These are phyloP conservation scores for Saturnispora gosingensis DNA, from an alignment of 805 yeast species.

Conservation along the genomic window DNA sequence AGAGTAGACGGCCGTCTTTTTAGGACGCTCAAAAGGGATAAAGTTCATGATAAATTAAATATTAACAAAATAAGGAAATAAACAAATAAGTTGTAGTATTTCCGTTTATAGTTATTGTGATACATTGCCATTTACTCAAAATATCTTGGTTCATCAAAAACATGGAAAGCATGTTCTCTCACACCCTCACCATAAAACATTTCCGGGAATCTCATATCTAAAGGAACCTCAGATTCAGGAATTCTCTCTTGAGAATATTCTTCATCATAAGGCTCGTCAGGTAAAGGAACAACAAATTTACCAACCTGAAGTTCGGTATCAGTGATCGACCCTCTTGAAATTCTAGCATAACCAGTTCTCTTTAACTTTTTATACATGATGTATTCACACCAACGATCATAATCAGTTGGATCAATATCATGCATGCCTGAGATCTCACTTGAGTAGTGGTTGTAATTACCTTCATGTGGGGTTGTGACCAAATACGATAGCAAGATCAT, in stretches of 20 bases:
- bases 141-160: constrained; percentile 88
- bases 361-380: constrained; percentile 78
- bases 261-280: constrained; percentile 17
- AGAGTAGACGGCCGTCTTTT: no score
- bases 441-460: constrained; percentile 88
- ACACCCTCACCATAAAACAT: constrained; percentile 84
- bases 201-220: constrained; percentile 64
- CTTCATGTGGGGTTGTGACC: constrained; percentile 79
- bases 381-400: constrained; percentile 99
- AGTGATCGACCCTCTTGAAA: constrained; percentile 86
- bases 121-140: constrained; percentile 29
- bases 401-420: constrained; percentile 87
- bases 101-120: not conserved
- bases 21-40: no score
- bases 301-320: constrained; percentile 97
- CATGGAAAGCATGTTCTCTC: constrained; percentile 89
- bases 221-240: constrained; percentile 46
- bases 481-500: constrained; percentile 78
- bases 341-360: constrained; percentile 89
- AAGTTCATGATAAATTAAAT: not conserved
- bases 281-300: constrained; percentile 57
- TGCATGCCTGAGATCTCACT: constrained; percentile 77
- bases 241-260: constrained; percentile 34
- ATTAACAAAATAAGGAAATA: not conserved
- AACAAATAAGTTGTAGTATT: not conserved